Evolutionary conservation across 2,329 filamentous ascomycete species (phyloP).

Genomic region (Scedosporium aurantiacum): DNA sequence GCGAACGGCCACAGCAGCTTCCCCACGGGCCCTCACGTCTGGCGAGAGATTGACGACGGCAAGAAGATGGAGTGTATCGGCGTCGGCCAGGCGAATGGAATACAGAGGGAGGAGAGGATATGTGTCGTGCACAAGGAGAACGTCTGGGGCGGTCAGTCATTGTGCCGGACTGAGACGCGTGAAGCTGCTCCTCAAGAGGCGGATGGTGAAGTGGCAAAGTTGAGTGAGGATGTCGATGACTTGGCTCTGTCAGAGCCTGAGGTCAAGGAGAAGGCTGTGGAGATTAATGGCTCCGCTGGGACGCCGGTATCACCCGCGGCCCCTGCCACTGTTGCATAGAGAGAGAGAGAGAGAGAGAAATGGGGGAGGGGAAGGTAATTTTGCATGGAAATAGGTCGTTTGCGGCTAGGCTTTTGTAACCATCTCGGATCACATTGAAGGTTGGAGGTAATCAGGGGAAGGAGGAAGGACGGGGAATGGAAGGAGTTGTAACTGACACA

Average conservation of each 20-base stretch:
- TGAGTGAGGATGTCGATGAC: background rate
- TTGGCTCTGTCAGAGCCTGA: conserved; percentile 8
- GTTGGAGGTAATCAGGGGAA: background rate
- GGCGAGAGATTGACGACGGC: conserved; percentile 37
- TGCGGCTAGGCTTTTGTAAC: no score
- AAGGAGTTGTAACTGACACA: background rate
- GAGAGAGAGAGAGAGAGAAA: background rate
- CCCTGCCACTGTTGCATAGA: conserved; percentile 4
- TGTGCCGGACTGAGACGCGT: conserved; percentile 3
- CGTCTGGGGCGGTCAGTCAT: conserved; percentile 14
- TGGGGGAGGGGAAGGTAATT: background rate
- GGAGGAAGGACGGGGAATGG: background rate
- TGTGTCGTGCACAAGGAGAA: conserved; percentile 36
- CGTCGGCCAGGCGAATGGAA: conserved; percentile 35
- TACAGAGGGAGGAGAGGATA: conserved; percentile 33
- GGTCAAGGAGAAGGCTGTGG: conserved; percentile 6
- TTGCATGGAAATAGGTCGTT: no score
- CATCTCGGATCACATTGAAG: no score
- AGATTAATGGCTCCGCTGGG: background rate
- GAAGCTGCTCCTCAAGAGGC: conserved; percentile 5
- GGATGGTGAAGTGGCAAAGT: conserved; percentile 9
- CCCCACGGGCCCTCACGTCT: conserved; percentile 45
- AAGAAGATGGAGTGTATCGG: conserved; percentile 40
- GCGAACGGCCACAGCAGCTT: conserved; percentile 41
- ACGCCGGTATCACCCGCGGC: background rate